Evolutionary conservation across 306 rosid species (phyloP).

Genomic region (Sicyos baderoa): DNA sequence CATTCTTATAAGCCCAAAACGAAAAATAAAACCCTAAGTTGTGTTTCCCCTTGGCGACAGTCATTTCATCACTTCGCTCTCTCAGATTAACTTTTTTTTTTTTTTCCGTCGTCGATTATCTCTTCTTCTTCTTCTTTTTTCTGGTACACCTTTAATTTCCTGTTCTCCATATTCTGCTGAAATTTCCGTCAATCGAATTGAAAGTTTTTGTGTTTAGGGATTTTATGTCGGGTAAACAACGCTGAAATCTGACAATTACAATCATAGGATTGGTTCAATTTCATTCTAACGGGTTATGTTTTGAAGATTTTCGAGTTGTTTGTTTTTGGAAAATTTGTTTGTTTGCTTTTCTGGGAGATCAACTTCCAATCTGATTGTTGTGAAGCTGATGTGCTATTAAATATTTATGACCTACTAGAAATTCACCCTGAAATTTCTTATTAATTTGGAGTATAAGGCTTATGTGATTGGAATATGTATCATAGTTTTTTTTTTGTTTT

Average conservation of each 20-base stretch:
- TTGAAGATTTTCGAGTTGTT: background rate
- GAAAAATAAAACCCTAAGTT: background rate
- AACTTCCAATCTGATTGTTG: background rate
- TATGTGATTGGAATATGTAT: background rate
- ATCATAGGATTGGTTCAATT: background rate
- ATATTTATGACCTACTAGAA: background rate
- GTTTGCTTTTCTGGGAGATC: background rate
- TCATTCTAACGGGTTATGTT: background rate
- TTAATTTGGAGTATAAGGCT: background rate
- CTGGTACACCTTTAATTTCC: background rate
- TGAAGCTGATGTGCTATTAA: background rate
- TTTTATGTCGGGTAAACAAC: background rate
- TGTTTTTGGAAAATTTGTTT: background rate
- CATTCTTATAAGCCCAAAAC: background rate
- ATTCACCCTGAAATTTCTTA: background rate
- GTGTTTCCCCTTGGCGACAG: background rate
- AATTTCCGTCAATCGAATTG: background rate
- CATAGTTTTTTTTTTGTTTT: too few species aligned
- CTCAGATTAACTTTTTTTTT: background rate
- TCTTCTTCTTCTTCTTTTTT: background rate
- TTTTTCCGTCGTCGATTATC: background rate
- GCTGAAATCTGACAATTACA: background rate
- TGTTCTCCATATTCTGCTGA: background rate
- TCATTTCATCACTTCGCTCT: background rate
- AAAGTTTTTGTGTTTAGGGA: too few species aligned